phyloP scores from a whole-genome alignment of 2,329 filamentous ascomycete genomes.

The Apiospora aurea region DNA sequence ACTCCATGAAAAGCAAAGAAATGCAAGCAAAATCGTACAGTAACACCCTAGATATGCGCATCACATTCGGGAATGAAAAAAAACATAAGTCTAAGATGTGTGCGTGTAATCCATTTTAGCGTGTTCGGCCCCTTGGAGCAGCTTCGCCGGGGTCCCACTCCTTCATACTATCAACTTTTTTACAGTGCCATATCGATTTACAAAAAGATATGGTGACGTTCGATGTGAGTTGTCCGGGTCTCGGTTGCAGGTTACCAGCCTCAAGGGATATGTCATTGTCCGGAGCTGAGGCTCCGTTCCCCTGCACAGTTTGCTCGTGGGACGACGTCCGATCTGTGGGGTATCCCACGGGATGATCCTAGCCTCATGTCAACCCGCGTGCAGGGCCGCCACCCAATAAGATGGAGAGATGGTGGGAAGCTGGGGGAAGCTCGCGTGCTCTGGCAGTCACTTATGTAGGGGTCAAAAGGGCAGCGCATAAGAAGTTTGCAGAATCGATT shows the following conservation, averaged over 20 bases:
- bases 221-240: background rate
- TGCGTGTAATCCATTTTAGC: constrained; percentile 18
- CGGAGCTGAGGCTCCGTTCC: constrained; percentile 7
- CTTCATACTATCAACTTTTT: background rate
- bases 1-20: background rate
- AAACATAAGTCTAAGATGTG: background rate
- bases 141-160: background rate
- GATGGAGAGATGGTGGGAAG: background rate
- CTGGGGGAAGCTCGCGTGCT: constrained; percentile 13
- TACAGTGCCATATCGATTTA: background rate
- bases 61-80: background rate
- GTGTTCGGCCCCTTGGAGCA: background rate
- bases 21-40: background rate
- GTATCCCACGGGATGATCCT: constrained; percentile 9
- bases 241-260: background rate
- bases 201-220: background rate
- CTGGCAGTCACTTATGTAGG: background rate
- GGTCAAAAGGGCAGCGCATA: background rate
- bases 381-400: background rate
- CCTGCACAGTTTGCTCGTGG: background rate
- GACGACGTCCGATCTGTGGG: constrained; percentile 3
- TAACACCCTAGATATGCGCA: background rate
- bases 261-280: background rate
- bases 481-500: no score
- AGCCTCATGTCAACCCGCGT: background rate